These are phyloP conservation scores for Cladosporium phlei DNA, from an alignment of 2,329 filamentous ascomycete species.

Conservation along the genomic window DNA sequence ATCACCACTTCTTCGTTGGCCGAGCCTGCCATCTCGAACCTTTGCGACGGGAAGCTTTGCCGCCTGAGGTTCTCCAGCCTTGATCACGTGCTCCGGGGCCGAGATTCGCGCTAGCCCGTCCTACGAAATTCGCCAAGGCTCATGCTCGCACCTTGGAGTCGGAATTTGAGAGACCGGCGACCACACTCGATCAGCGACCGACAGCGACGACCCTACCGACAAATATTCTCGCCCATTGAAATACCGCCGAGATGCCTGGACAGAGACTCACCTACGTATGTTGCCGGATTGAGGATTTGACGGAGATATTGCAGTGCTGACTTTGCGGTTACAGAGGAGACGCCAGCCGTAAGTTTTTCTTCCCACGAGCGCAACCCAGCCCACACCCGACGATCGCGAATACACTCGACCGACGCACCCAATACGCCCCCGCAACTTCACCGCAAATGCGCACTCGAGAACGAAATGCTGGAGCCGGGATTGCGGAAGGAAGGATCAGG, in stretches of 20 bases:
- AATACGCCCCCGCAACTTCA: too few relatives aligned
- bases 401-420: background rate
- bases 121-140: too few relatives aligned
- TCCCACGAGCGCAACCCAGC: background rate
- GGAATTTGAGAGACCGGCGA: too few relatives aligned
- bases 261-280: too few relatives aligned
- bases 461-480: conserved; percentile 3
- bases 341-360: conserved; percentile 10
- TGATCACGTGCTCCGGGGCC: too few relatives aligned
- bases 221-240: conserved; percentile 20
- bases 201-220: conserved; percentile 15
- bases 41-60: background rate
- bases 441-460: conserved; percentile 8
- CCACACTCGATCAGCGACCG: too few relatives aligned
- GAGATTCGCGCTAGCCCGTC: too few relatives aligned
- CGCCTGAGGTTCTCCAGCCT: too few relatives aligned
- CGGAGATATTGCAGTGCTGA: background rate
- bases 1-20: too few relatives aligned
- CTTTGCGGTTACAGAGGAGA: background rate
- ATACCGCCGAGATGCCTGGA: conserved; percentile 48
- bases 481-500: conserved; percentile 15
- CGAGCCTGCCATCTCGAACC: background rate
- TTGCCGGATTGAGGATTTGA: background rate
- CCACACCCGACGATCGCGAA: background rate
- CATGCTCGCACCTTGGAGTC: too few relatives aligned